These are phyloP conservation scores for Acer campestre DNA, from an alignment of 345 rosid genomes.

Conservation along the genomic window DNA sequence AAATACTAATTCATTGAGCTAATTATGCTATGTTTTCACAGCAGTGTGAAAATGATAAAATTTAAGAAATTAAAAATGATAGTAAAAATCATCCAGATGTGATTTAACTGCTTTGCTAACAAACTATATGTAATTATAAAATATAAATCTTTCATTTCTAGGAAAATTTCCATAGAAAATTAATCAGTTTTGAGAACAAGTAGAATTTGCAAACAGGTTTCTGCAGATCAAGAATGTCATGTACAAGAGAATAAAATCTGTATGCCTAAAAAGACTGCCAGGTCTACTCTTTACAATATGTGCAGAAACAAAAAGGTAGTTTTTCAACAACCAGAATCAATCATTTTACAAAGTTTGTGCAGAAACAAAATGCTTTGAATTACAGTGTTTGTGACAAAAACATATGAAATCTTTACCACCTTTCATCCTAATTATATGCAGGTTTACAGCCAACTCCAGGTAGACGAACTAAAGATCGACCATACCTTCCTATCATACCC, in stretches of 20 bases:
- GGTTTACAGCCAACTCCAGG: not conserved
- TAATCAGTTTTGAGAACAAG: conserved; percentile 1
- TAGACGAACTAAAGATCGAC: not conserved
- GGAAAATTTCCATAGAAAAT: not conserved
- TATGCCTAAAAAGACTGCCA: not conserved
- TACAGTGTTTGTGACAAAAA: not conserved
- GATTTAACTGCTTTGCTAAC: not conserved
- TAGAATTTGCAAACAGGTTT: not conserved
- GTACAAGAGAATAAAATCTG: not conserved
- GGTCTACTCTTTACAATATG: not conserved
- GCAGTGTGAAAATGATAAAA: not conserved
- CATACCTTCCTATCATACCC: conserved; percentile 95
- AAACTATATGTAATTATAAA: not conserved
- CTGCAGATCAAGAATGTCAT: not conserved
- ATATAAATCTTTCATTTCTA: not conserved
- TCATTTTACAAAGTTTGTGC: too few relatives aligned
- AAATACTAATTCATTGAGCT: not conserved
- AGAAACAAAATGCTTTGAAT: not conserved
- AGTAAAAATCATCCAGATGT: not conserved
- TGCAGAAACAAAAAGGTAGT: not conserved
- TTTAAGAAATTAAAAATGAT: not conserved
- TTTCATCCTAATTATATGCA: not conserved
- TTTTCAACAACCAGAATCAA: not conserved
- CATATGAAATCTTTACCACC: not conserved
- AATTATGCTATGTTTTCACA: not conserved